A percentile compares a stretch with the other conserved stretches of the same genome.
Evolutionary conservation across 441 rosid genomes (phyloP).

Genomic region (Gossypium aridum): DNA sequence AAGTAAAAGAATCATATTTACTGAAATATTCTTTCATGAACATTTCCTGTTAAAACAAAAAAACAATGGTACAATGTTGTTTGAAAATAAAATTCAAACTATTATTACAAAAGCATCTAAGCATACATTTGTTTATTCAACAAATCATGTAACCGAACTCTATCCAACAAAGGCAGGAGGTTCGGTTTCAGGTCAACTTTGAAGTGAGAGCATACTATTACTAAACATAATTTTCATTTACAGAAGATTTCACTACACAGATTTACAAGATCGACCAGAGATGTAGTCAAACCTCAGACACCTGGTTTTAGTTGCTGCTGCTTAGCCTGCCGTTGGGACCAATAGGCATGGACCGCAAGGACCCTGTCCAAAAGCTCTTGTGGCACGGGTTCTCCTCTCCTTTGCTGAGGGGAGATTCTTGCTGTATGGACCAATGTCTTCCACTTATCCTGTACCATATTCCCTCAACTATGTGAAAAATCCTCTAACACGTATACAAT

Average conservation of each 20-base stretch:
- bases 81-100: neutral
- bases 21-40: no score
- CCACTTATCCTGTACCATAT: conserved; percentile 67
- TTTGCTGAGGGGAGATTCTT: conserved; percentile 80
- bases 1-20: neutral
- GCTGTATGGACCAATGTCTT: conserved; percentile 89
- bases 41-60: no score
- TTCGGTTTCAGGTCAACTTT: neutral
- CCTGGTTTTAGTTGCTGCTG: conserved; percentile 34
- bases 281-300: neutral
- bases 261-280: neutral
- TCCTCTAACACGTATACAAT: neutral
- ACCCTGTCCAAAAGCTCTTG: conserved; percentile 81
- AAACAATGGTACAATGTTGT: neutral
- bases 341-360: conserved; percentile 63
- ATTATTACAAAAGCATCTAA: neutral
- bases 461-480: neutral
- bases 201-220: neutral
- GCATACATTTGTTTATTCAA: neutral
- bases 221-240: neutral
- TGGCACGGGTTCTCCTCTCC: conserved; percentile 87
- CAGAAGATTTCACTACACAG: neutral
- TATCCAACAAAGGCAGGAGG: neutral
- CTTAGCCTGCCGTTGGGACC: conserved; percentile 61
- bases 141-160: conserved; percentile 12